A percentile compares a stretch with the other conserved stretches of the same genome.
phyloP scores from a whole-genome alignment of 2,329 filamentous ascomycete species.

The Mycosphaerelloides madeirae region DNA sequence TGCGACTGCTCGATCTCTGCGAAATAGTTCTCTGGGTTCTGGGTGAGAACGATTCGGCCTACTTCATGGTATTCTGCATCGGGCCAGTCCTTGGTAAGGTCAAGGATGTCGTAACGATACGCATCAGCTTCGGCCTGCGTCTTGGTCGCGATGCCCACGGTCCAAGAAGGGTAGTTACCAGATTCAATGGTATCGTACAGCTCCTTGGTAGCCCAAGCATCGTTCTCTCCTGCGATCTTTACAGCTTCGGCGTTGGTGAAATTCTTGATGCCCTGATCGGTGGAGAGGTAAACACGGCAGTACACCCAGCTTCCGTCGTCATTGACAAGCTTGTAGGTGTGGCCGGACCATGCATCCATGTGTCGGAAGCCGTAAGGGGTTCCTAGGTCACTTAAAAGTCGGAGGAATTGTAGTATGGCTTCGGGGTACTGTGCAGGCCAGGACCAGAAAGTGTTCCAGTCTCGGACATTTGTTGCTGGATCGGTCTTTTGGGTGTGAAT shows the following conservation, averaged over 20 bases:
- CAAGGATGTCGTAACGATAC: slow-evolving; percentile 51
- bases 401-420: slow-evolving; percentile 48
- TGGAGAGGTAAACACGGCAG: slow-evolving; percentile 18
- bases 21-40: slow-evolving; percentile 51
- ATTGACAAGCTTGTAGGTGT: slow-evolving; percentile 37
- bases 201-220: slow-evolving; percentile 48
- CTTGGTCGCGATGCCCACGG: slow-evolving; percentile 45
- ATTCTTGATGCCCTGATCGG: slow-evolving; percentile 46
- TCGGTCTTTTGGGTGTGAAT: slow-evolving; percentile 38
- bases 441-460: slow-evolving; percentile 40
- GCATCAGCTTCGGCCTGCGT: slow-evolving; percentile 44
- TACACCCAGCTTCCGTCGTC: slow-evolving; percentile 47
- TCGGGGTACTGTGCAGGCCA: slow-evolving; percentile 45
- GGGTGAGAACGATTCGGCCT: slow-evolving; percentile 49
- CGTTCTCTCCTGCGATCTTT: slow-evolving; percentile 44
- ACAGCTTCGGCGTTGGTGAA: slow-evolving; percentile 44
- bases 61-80: slow-evolving; percentile 43
- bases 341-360: slow-evolving; percentile 17
- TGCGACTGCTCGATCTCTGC: slow-evolving; percentile 50
- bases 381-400: slow-evolving; percentile 49
- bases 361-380: slow-evolving; percentile 42
- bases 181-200: slow-evolving; percentile 43
- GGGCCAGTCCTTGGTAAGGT: slow-evolving; percentile 53
- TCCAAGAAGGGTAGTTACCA: slow-evolving; percentile 42
- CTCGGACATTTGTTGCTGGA: slow-evolving; percentile 33